A percentile compares a stretch with the other conserved stretches of the same genome.
phyloP scores from a whole-genome alignment of 2,329 filamentous ascomycete species.

The Fusarium continuum region DNA sequence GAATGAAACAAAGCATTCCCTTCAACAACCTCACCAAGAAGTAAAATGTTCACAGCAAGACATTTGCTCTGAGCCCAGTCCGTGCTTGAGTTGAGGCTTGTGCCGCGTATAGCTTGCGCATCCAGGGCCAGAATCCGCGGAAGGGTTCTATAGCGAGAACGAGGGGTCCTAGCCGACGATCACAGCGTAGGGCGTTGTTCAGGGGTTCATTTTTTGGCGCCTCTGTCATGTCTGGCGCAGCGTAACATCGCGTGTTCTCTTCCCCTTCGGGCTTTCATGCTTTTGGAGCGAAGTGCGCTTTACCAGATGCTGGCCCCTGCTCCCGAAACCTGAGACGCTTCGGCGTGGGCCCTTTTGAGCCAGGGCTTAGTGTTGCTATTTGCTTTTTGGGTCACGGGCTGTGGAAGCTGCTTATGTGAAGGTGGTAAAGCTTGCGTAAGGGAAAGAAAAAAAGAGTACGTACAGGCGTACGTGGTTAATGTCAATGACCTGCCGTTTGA shows the following conservation, averaged over 20 bases:
- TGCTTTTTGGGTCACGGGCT: conserved; percentile 24
- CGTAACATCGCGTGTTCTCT: conserved; percentile 33
- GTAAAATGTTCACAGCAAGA: conserved; percentile 13
- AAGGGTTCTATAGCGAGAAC: conserved; percentile 3
- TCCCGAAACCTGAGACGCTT: conserved; percentile 44
- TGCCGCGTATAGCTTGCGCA: conserved; percentile 12
- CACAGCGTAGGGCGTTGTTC: conserved; percentile 18
- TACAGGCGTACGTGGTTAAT: background rate
- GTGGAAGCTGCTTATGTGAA: conserved; percentile 31
- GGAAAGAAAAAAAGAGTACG: conserved; percentile 3
- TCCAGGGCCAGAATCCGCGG: conserved; percentile 8
- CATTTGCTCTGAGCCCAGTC: conserved; percentile 7
- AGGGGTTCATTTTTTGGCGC: conserved; percentile 7
- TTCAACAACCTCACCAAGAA: conserved; percentile 17
- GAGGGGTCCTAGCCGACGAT: conserved; percentile 35
- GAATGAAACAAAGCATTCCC: conserved; percentile 33
- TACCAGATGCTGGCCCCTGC: conserved; percentile 21
- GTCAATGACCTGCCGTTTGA: conserved; percentile 1
- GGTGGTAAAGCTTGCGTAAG: conserved; percentile 32
- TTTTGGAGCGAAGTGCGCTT: conserved; percentile 14
- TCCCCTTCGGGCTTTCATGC: conserved; percentile 26
- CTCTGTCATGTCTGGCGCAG: conserved; percentile 28
- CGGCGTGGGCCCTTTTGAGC: conserved; percentile 32
- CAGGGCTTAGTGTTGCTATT: conserved; percentile 33
- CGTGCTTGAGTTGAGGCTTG: conserved; percentile 23